phyloP scores from a whole-genome alignment of 1,284 basidiomycete species.

The Malassezia equina region DNA sequence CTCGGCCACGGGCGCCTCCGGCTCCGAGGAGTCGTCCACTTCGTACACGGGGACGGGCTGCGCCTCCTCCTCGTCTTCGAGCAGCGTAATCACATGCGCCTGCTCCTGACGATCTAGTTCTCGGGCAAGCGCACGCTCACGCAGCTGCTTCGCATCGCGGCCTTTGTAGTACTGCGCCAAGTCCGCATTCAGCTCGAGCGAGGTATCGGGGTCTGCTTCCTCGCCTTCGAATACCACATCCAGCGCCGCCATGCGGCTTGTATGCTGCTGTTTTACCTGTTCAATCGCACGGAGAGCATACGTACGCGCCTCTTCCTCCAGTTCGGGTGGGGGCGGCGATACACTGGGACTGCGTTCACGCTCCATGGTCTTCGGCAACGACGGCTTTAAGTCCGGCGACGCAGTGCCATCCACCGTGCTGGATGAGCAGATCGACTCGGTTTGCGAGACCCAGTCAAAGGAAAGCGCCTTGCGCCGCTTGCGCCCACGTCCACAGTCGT shows the following conservation, averaged over 20 bases:
- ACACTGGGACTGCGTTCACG: conserved; percentile 8
- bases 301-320: conserved; percentile 6
- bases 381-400: not conserved
- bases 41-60: not conserved
- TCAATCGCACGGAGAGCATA: conserved; percentile 1
- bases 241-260: not conserved
- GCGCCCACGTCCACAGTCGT: not conserved
- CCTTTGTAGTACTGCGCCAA: conserved; percentile 27
- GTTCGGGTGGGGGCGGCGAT: conserved; percentile 17
- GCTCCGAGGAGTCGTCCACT: conserved; percentile 17
- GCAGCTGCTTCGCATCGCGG: conserved; percentile 22
- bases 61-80: not conserved
- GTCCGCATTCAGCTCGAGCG: conserved; percentile 28
- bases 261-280: not conserved
- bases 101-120: conserved; percentile 16
- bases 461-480: conserved; percentile 3
- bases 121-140: conserved; percentile 22
- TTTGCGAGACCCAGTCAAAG: conserved; percentile 5
- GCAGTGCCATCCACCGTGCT: not conserved
- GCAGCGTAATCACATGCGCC: not conserved
- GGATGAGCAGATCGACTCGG: not conserved
- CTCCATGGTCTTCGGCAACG: not conserved
- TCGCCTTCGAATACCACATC: not conserved
- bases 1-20: not conserved
- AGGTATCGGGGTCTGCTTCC: not conserved